Evolutionary conservation across 345 rosid species (phyloP), one percentile per base, ranked within the genome.

Genomic region (Hibiscus syriacus): DNA sequence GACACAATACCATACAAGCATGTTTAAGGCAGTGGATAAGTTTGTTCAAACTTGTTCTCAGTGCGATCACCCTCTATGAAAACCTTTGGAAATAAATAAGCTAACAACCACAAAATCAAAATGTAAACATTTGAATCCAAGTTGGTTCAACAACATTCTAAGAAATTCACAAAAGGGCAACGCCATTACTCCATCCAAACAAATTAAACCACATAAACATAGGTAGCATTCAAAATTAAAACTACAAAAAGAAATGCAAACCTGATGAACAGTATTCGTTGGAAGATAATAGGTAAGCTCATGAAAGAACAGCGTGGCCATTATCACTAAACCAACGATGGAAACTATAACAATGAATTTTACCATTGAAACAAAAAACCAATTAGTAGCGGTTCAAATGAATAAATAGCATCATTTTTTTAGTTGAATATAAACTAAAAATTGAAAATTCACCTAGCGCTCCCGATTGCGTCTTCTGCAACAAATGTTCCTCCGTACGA

Each of bases 381-480:
- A 63, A 64, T 64, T 27, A 64, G 39, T 4, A 9, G 2, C n/a
- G 23, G 5, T 27, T 26, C 5, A 8, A n/a, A 26, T 9, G 2
- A 46, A 64, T 3, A 70, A 73, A 26, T 46, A 64, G 4, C 17
- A 54, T 4, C 29, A 39, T 48, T 30, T 57, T 52, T 50, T 20
- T 0, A 65, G 46, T 8, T 41, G 8, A 41, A 41, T 3, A 26
- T 30, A 45, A 64, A 45, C 16, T 45, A 45, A 50, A 30, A 70
- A 70, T 6, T 17, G 46, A n/a, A n/a, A 41, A 53, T 45, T 48
- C 54, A 67, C 99, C 99, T 16, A 92, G 66, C n/a, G 97, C 99
- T n/a, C 99, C 99, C 23, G 98, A 87, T 77, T 84, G 97, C 5
- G 99, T 95, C 73, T 92, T 90, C 79, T 79, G 98, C 79, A 95